Base-by-base conservation (phyloP, 345 rosid species). In the Triadica sebifera region DNA sequence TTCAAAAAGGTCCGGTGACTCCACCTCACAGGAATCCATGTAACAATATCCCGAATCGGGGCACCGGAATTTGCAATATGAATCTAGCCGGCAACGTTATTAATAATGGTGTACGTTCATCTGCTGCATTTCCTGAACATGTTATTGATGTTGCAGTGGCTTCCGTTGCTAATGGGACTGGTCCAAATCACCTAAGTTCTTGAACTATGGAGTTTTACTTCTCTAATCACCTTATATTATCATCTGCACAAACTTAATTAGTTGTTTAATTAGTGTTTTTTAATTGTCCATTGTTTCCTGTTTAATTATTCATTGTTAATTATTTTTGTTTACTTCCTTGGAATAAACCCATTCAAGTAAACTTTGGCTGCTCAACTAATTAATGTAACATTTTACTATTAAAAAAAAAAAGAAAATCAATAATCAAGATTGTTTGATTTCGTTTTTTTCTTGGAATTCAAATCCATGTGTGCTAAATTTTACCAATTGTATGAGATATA, bases 111-210 rank as follows among this genome's bases (percentile, higher is more conserved):
- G 60, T 39, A 1, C 68, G 34, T 37, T 46, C 68, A 5, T 19
- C 63, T 13, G 15, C 76, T 51, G 16, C 41, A 22, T 51, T 38
- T 52, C 37, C 63, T 20, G 17, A 46, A 6, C 15, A 8, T 47
- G 29, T 46, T 13, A 11, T 60, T 55, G 75, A 72, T 8, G 57
- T 11, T 29, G 41, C 67, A 25, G 67, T 69, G n/a, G 78, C 70
- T 58, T 68, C 84, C 12, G 10, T 20, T 56, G 69, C 74, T 49
- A 50, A 25, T 37, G n/a, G 52, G 51, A 37, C 29, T 41, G 67
- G 6, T 49, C 71, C 50, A 67, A 12, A 62, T 47, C 78, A 58
- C 10, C n/a, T 20, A 62, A 78, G 71, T 64, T 78, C 79, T 68
- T 81, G 60, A 69, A 20, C 0, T 49, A 67, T 17, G 20, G 59